Base-by-base conservation (phyloP, 306 rosid genomes). In the Lathyrus tuberosus region DNA sequence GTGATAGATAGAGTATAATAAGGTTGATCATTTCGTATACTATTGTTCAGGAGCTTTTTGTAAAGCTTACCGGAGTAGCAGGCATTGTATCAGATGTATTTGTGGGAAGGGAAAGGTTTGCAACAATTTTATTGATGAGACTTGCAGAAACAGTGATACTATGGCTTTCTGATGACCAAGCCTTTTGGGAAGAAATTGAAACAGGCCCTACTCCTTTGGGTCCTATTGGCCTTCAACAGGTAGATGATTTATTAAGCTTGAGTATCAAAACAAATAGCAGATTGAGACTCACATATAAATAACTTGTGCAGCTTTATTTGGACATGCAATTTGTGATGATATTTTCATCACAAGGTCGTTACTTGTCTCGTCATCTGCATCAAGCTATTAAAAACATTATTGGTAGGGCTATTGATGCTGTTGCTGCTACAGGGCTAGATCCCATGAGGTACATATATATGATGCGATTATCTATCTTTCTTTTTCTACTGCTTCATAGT, bases 281-380 rank as follows among this genome's bases (percentile, higher is more conserved):
- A 0, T 26, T 26, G 30, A 26, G 2, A 35, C 40, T 35, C 2
- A 35, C 2, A 35, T 0, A 0, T 35, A 35, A 28, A 62, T 67
- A 28, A 52, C 62, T 40, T 62, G 4, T 72, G 86, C 86, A 94
- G 97, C 86, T 94, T 65, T 90, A 90, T 70, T 83, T 94, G 83
- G 98, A 94, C 69, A 86, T 94, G 97, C 89, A 94, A 87, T 94
- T 94, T 78, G 97, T 90, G 79, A 82, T 90, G 81, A 81, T 90
- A 51, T 94, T 94, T 81, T 42, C 96, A 43, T 85, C 97, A 51
- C 97, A 90, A 83, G 95, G 98, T 6, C 94, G 96, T 41, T 94
- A 86, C 80, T 78, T 90, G 24, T 94, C 97, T 15, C 83, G 97
- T 37, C 76, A 87, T 79, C 85, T 94, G 38, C 91, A 89, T 81